A percentile compares a stretch with the other conserved stretches of the same genome.
Conservation (phyloP, 2,329 filamentous ascomycete genomes). For the Pseudodiploospora longispora region DNA sequence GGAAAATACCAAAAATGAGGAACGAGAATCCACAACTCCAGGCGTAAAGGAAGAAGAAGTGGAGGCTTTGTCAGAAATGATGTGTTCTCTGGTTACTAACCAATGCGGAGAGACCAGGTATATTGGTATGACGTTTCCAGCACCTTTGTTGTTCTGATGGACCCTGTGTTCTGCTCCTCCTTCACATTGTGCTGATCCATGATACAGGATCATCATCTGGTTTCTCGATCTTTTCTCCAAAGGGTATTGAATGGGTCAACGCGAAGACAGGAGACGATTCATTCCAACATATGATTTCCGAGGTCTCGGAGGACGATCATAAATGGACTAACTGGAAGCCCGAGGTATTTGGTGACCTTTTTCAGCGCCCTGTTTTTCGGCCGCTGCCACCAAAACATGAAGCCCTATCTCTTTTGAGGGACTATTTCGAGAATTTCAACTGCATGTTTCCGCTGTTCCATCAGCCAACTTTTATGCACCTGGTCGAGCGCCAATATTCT, state of each 20-base stretch:
- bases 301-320: conserved; percentile 84
- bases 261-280: conserved; percentile 93
- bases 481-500: conserved; percentile 91
- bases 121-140: conserved; percentile 55
- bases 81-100: conserved; percentile 96
- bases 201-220: conserved; percentile 86
- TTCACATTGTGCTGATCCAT: too few species aligned
- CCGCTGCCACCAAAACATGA: conserved; percentile 80
- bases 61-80: conserved; percentile 89
- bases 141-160: not conserved
- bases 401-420: conserved; percentile 76
- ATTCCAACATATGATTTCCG: conserved; percentile 90
- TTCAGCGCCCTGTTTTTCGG: conserved; percentile 75
- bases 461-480: conserved; percentile 95
- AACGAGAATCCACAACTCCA: conserved; percentile 22
- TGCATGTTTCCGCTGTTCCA: conserved; percentile 98
- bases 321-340: conserved; percentile 98
- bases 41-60: conserved; percentile 57
- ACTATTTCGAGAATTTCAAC: conserved; percentile 98
- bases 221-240: conserved; percentile 97
- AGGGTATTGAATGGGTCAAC: conserved; percentile 97
- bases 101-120: conserved; percentile 91
- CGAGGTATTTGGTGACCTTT: conserved; percentile 92
- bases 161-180: not conserved
- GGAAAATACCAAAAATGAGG: conserved; percentile 27